phyloP scores from a whole-genome alignment of 305 asterid genomes.

The Fraxinus sp. region DNA sequence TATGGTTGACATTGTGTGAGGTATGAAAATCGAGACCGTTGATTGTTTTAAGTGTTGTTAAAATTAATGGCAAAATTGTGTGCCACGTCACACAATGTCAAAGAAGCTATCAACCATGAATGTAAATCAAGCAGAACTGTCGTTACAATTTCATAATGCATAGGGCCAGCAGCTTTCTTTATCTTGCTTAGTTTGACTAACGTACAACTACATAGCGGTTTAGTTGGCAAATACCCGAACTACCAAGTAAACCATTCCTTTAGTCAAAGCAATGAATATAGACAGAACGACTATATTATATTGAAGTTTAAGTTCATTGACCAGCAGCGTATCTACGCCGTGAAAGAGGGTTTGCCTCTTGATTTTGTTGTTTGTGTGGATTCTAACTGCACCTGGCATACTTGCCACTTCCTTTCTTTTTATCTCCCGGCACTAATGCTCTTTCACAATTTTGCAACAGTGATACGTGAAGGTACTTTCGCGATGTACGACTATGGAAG shows the following conservation, averaged over 20 bases:
- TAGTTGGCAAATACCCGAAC: background rate
- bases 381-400: background rate
- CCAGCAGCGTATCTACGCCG: background rate
- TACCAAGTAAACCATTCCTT: background rate
- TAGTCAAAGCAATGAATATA: background rate
- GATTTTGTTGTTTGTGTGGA: background rate
- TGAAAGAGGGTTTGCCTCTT: background rate
- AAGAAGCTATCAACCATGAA: too few species aligned
- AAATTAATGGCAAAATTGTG: too few species aligned
- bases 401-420: background rate
- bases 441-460: slow-evolving; percentile 38
- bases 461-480: slow-evolving; percentile 88
- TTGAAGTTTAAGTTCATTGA: background rate
- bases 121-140: too few species aligned
- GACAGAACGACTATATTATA: background rate
- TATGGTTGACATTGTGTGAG: too few species aligned
- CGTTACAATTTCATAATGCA: background rate
- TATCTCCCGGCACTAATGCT: slow-evolving; percentile 18
- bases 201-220: background rate
- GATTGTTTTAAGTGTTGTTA: too few species aligned
- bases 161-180: background rate
- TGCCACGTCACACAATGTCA: too few species aligned
- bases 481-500: slow-evolving; percentile 80
- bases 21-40: too few species aligned
- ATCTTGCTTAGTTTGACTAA: background rate